These are phyloP conservation scores for Thalassiosira hispida DNA, from an alignment of 352 stramenopile species.

Conservation along the genomic window DNA sequence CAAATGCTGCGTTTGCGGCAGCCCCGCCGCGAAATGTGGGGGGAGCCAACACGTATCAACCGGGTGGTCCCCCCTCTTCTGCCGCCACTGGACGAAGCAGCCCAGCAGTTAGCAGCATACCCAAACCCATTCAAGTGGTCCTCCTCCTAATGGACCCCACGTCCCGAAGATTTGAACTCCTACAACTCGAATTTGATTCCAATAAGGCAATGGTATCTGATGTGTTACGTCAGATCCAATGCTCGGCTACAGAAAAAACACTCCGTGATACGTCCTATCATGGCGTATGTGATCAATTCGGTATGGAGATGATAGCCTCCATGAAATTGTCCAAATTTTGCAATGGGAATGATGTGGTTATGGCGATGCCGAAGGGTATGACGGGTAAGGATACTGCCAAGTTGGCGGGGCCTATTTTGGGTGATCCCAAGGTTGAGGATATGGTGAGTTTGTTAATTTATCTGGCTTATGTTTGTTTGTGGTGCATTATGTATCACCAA, in stretches of 20 bases:
- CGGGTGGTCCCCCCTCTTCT: neutral
- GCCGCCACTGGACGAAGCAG: neutral
- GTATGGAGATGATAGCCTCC: slow-evolving; percentile 54
- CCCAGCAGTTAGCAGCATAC: neutral
- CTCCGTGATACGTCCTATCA: slow-evolving; percentile 65
- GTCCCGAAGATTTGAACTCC: slow-evolving; percentile 77
- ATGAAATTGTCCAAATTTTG: slow-evolving; percentile 68
- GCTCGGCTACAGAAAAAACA: slow-evolving; percentile 67
- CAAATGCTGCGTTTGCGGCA: neutral
- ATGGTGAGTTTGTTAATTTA: slow-evolving; percentile 66
- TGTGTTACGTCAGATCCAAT: slow-evolving; percentile 71
- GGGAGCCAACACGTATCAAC: neutral
- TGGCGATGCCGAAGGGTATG: slow-evolving; percentile 70
- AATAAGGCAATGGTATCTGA: slow-evolving; percentile 68
- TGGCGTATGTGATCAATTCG: slow-evolving; percentile 53
- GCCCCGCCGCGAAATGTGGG: neutral
- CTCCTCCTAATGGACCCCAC: slow-evolving; percentile 79
- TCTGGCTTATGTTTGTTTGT: neutral
- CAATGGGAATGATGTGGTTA: slow-evolving; percentile 66
- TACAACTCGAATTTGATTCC: slow-evolving; percentile 85
- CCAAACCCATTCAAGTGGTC: slow-evolving; percentile 64
- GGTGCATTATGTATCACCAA: neutral
- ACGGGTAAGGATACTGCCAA: slow-evolving; percentile 51
- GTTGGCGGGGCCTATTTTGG: slow-evolving; percentile 74
- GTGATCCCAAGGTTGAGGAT: slow-evolving; percentile 71